Evolutionary conservation across 1,284 basidiomycete genomes (phyloP), one percentile per base, ranked within the genome.

Genomic region (Earliella scabrosa): DNA sequence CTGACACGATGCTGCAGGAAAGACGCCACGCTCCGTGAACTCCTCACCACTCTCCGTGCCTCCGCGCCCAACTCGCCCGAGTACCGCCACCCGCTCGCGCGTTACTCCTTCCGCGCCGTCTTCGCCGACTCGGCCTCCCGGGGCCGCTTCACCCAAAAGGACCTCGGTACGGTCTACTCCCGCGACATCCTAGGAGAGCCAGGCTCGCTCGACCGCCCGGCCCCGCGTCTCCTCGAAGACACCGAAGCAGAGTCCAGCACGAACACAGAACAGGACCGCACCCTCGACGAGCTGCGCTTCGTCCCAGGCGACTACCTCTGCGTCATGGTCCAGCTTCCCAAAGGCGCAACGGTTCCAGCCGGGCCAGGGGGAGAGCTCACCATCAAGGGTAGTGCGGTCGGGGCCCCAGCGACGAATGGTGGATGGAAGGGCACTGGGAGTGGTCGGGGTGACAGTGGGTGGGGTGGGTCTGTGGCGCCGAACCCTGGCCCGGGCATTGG

Each of bases 161-260:
- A 92, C 41, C 81, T 92, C 39, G 90, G 90, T 20, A 82, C 81
- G 63, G 86, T 92, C 39, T 88, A 88, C 70, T 88, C 89, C 29
- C 85, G 89, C 59, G 90, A 92, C 71, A 87, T 92, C 61, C 81
- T 91, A 3, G 88, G 90, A 50, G 87, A 89, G 68, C 86, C 88
- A 7, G 89, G 88, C 34, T 71, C 83, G 2, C 69, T 88, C 29
- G 75, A 76, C 46, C 68, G 70, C 11, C 75, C 83, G 3, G 86
- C 87, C 1, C 77, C 86, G 1, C 79, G 86, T 4, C 74, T 91
- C 7, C 71, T 83, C 21, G 78, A 82, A 48, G 86, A 87, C 63
- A 60, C 64, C 0, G 83, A 85, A 21, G 69, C 73, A 1, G 64
- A 62, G 45, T 52, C 63, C 34, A 50, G 20, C 52, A 64, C 2